Evolutionary conservation across 495 filamentous ascomycete species (phyloP), one percentile per base, ranked within the genome.

Genomic region (Saxophila tyrrhenica): DNA sequence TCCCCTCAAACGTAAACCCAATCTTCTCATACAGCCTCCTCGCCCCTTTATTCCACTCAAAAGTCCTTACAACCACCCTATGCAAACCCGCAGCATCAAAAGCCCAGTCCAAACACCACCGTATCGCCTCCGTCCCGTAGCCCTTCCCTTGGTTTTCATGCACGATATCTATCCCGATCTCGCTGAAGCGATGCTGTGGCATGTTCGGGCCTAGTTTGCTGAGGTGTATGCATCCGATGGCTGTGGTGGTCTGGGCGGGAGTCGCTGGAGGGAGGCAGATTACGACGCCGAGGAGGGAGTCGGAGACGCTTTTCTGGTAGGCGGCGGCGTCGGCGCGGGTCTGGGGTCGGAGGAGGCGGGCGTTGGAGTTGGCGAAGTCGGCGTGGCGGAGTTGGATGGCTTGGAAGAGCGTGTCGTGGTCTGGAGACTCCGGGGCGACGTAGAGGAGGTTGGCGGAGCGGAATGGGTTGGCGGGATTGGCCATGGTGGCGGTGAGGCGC

Each of bases 91-190:
- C 69, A 25, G 65, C 60, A 44, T 60, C 50, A 54, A 79, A 79
- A 1, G 64, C 73, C 67, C 72, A 79, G 29, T 74, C 67, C 50
- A 78, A 41, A 10, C 51, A 65, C 77, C 77, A 79, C 45, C 66
- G 64, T 19, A 78, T 74, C 0, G 74, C 76, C 60, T 81, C 78
- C 15, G 58, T 59, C 0, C 76, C 78, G 48, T 79, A 81, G n/a
- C 77, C 78, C 41, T 71, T 59, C 0, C 75, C 69, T 11, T 73
- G 73, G 41, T 70, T 67, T 11, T 44, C 52, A 9, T 57, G 55
- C 16, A 59, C 54, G 8, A 78, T 62, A 32, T 68, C 64, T 21
- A 78, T 67, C 10, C 69, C 70, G 45, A 78, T 58, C 46, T 67
- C 64, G 20, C 66, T 65, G 51, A 63, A 59, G 21, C 76, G 66